A percentile compares a stretch with the other conserved stretches of the same genome.
Conservation (phyloP, 306 rosid species). For the Lupinus albus region DNA sequence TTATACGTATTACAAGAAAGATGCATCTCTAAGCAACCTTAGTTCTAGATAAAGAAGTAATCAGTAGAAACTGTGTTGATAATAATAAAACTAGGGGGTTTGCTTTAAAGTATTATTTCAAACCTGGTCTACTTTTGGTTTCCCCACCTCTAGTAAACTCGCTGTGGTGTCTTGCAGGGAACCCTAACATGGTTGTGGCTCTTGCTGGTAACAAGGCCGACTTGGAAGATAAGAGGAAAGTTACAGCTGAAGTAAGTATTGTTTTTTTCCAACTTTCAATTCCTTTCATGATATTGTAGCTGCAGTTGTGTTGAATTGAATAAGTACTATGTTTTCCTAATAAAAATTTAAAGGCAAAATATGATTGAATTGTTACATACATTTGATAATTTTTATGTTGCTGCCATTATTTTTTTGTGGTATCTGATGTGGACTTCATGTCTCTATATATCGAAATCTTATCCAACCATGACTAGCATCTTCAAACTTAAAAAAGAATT, state of each 20-base stretch:
- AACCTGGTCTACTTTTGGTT: constrained; percentile 8
- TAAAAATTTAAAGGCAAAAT: no score
- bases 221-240: constrained; percentile 64
- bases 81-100: background rate
- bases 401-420: no score
- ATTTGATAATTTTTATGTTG: no score
- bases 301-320: no score
- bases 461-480: background rate
- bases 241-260: constrained; percentile 58
- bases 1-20: constrained; percentile 1
- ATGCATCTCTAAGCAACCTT: background rate
- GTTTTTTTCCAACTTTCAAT: background rate
- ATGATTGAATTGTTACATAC: no score
- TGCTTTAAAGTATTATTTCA: constrained; percentile 8
- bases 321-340: no score
- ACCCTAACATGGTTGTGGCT: constrained; percentile 66
- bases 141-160: constrained; percentile 7
- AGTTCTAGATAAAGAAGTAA: constrained; percentile 11
- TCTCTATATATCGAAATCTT: background rate
- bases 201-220: constrained; percentile 67
- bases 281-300: background rate
- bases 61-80: constrained; percentile 1
- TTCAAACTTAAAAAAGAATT: background rate
- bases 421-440: background rate
- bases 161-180: constrained; percentile 44